Base-by-base conservation (phyloP, 768 basidiomycete species). In the Tulasnella sp. region DNA sequence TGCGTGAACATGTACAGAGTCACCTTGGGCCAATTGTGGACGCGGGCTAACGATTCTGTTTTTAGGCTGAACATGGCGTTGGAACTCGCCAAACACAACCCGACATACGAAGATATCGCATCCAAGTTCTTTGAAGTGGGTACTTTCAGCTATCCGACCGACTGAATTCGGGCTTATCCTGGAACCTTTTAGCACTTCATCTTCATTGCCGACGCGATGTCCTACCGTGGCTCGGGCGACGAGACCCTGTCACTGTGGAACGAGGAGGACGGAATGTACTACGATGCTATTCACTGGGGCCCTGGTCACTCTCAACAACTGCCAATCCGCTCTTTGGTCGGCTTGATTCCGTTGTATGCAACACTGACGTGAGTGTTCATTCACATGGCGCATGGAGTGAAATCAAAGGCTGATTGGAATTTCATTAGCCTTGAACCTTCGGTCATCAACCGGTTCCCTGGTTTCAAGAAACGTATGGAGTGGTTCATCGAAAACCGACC, bases 191-290 rank as follows among this genome's bases (percentile, higher is more conserved):
- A 96, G 93, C 96, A 99, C 86, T 99, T 99, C 87, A 93, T 99
- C 84, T 97, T 96, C 88, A 99, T 99, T 77, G 92, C 98, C 12
- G 98, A 99, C 85, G 98, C 98, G 11, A 99, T 99, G 98, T 98
- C 98, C 0, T 98, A 90, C 87, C 89, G 90, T 84, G 82, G 84
- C 37, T 89, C 91, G 80, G 93, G 93, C n/a, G 92, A 93, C 54
- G 88, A 92, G 83, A 93, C 96, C 84, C 85, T 90, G 64, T 94
- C 93, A 81, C 89, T 99, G 18, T 99, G 98, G 98, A 98, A 93
- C 85, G 98, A 98, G 82, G 87, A 96, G 83, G 97, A 99, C 83
- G 97, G 98, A 37, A 94, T 99, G 93, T 99, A 98, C 88, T 99
- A 98, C 84, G 98, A 99, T 84, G 97, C 94, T 72, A 97, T 98